Base-by-base conservation (phyloP, 1,284 basidiomycete genomes). In the Cryptococcus hybrid region DNA sequence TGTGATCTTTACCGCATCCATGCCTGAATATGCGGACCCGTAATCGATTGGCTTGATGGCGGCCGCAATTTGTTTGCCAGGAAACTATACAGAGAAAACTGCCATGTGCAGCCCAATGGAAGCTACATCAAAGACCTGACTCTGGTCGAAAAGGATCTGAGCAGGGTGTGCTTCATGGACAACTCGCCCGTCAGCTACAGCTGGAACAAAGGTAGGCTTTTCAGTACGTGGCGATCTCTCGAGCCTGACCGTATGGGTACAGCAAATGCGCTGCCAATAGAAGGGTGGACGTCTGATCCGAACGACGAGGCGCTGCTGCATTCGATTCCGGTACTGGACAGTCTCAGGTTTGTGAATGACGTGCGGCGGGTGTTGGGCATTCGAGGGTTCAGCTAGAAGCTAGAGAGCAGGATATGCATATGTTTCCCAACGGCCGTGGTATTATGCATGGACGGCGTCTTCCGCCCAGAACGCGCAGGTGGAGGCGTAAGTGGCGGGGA, bases 21-120 rank as follows among this genome's bases (percentile, higher is more conserved):
- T 99, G 88, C 90, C 93, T 71, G 95, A 99, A 78, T 99, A 99
- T 76, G 95, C 95, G 57, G 95, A 99, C 80, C 95, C 0, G 95
- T 99, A 35, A 99, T 99, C 67, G 96, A 99, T 79, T 99, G 96
- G 95, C 81, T 99, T 58, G 95, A 99, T 74, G 92, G 89, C 58
- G 95, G 95, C 2, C 84, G 92, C 49, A 92, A 91, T 7, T 88
- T 99, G 57, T 85, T 99, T 46, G 85, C 84, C 0, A 88, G 88
- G 61, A 85, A 93, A 42, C 82, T 98, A 60, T 99, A 98, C 77
- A 85, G 95, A 59, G 92, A 98, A 80, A 90, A 90, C 54, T 99
- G 95, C 38, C 92, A 89, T 44, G 87, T 92, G 61, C 84, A 94
- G 47, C 85, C 88, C 8, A 92, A 92, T 72, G 96, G 96, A 35